Evolutionary conservation across 169 alveolate species (phyloP).

Genomic region (Cryptosporidium bovis): DNA sequence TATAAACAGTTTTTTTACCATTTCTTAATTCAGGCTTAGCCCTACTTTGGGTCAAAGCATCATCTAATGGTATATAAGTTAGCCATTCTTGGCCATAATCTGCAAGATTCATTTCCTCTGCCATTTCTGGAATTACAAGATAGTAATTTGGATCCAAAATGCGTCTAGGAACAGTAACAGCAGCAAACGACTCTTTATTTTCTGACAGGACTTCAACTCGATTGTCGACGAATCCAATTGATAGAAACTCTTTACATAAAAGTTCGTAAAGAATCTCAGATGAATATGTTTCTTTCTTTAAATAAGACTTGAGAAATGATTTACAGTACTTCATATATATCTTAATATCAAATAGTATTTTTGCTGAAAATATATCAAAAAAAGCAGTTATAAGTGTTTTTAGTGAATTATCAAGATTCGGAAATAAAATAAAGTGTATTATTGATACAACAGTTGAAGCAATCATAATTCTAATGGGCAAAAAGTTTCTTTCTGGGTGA

Average conservation of each 20-base stretch:
- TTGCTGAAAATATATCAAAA: neutral
- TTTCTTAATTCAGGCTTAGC: no score
- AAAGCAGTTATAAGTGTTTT: neutral
- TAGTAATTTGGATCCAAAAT: constrained; percentile 33
- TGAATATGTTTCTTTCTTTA: neutral
- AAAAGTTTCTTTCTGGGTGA: neutral
- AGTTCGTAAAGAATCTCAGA: constrained; percentile 2
- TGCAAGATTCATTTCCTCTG: no score
- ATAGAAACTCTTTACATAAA: constrained; percentile 33
- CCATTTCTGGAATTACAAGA: constrained; percentile 8
- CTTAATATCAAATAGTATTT: neutral
- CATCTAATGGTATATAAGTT: no score
- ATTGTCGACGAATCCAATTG: constrained; percentile 45
- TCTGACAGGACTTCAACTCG: constrained; percentile 16
- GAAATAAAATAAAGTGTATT: neutral
- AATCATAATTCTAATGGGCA: neutral
- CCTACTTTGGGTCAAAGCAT: no score
- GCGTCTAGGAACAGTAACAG: neutral
- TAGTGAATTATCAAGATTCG: neutral
- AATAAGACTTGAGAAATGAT: neutral
- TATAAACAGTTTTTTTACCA: no score
- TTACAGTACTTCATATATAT: neutral
- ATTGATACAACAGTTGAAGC: neutral
- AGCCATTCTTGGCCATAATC: no score
- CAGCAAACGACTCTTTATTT: neutral